Base-by-base conservation (phyloP, 2,329 filamentous ascomycete species). In the Dothiorella sarmentorum region DNA sequence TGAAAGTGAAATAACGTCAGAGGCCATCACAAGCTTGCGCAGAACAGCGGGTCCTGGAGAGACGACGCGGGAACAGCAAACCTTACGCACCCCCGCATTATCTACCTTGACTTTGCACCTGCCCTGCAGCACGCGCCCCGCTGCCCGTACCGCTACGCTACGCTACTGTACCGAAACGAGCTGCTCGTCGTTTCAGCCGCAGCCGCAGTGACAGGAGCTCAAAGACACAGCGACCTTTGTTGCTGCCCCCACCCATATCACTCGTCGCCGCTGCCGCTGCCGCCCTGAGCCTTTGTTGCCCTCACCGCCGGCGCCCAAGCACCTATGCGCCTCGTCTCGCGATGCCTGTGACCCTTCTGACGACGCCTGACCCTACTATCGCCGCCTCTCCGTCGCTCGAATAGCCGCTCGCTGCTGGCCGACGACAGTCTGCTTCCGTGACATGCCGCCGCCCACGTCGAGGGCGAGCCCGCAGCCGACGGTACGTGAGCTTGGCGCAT, bases 401-500 rank as follows among this genome's bases (percentile, higher is more conserved):
- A 42, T 33, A 17, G 44, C 56, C 44, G 22, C 35, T 11, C 6
- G 13, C 33, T 22, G 18, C 55, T 27, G 29, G 31, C 45, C 31
- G 17, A 40, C 31, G 31, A 26, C 31, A 20, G 7, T 18, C 56
- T 42, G 40, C 31, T 40, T 9, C 58, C 42, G 40, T 61, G 64
- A 57, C 51, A 72, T 72, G 70, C 71, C 71, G 64, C 71, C 70
- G 58, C 66, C 70, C 62, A 71, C 70, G 66, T 69, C 66, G 58
- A 66, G 69, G 37, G 63, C 59, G 27, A 62, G 61, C 44, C 65
- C 62, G 52, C 62, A 63, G 44, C 59, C 64, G 40, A 58, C 62
- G 33, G 63, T 66, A 65, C 35, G 64, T 64, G 44, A 60, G 57
- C 60, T 51, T 52, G 26, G 58, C 58, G 43, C 31, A 51, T 26